These are phyloP conservation scores for Coniochaeta pulveracea DNA, from an alignment of 2,329 filamentous ascomycete genomes.

Conservation along the genomic window DNA sequence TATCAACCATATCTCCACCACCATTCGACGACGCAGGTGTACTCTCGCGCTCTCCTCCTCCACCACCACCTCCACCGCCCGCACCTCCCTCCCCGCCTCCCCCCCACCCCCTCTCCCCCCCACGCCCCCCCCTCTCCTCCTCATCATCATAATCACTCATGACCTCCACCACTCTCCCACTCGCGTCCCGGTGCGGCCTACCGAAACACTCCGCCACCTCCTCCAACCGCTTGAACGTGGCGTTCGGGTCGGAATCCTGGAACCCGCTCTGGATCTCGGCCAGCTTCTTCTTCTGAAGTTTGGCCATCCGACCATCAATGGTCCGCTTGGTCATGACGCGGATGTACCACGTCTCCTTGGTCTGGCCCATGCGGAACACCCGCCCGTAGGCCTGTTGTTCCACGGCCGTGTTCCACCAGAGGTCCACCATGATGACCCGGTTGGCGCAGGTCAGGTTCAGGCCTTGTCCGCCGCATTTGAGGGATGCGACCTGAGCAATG, in stretches of 20 bases:
- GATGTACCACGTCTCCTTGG: constrained; percentile 44
- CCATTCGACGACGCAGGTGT: too few species aligned
- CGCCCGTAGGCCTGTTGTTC: constrained; percentile 54
- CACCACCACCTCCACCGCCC: not conserved
- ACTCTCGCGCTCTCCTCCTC: too few species aligned
- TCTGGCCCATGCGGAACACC: constrained; percentile 55
- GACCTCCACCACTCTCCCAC: not conserved
- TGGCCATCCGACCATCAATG: constrained; percentile 45
- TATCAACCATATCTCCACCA: too few species aligned
- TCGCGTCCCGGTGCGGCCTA: not conserved
- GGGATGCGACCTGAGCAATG: constrained; percentile 18
- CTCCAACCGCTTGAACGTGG: not conserved
- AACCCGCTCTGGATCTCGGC: not conserved
- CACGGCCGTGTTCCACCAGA: constrained; percentile 49
- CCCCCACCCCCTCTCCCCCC: too few species aligned
- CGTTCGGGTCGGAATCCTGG: not conserved
- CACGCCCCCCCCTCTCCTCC: not conserved
- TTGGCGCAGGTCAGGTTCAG: constrained; percentile 33
- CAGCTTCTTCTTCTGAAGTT: constrained; percentile 43
- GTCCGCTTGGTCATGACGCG: constrained; percentile 42
- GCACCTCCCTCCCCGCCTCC: not conserved
- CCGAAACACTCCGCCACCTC: not conserved
- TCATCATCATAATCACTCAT: constrained; percentile 3
- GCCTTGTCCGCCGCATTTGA: constrained; percentile 23
- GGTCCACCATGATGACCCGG: constrained; percentile 41